Evolutionary conservation across 2,329 filamentous ascomycete species (phyloP).

Genomic region (Pseudovirgaria hyperparasitica): DNA sequence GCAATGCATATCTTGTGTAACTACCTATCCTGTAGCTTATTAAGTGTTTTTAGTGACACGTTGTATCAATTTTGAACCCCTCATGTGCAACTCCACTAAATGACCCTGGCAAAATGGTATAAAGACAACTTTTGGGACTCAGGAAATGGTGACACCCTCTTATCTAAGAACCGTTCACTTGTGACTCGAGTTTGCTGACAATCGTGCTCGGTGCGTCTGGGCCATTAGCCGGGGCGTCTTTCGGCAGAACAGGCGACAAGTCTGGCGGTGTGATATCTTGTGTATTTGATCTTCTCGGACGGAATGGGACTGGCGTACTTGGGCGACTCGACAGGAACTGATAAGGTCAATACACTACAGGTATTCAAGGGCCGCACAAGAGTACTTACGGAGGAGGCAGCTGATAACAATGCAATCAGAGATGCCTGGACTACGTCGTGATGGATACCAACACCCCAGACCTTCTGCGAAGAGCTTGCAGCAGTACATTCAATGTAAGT

Average conservation of each 20-base stretch:
- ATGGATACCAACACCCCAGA: conserved; percentile 88
- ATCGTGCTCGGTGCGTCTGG: conserved; percentile 1
- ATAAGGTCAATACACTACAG: not conserved
- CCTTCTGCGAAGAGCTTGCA: conserved; percentile 51
- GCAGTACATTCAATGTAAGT: conserved; percentile 86
- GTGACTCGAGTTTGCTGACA: conserved; percentile 5
- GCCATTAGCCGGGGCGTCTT: not conserved
- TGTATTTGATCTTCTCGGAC: conserved; percentile 42
- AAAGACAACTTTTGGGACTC: too few species aligned
- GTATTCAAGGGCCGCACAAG: not conserved
- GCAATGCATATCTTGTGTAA: too few species aligned
- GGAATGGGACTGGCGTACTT: conserved; percentile 53
- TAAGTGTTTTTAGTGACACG: too few species aligned
- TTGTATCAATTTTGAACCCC: too few species aligned
- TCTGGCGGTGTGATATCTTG: conserved; percentile 15
- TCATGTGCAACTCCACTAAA: too few species aligned
- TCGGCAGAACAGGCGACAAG: conserved; percentile 12
- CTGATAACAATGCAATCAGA: conserved; percentile 72
- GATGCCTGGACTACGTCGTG: conserved; percentile 86
- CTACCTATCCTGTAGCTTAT: too few species aligned
- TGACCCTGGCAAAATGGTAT: too few species aligned
- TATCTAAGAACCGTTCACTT: conserved; percentile 5
- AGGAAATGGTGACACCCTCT: too few species aligned
- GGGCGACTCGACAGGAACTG: conserved; percentile 64
- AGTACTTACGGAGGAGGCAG: conserved; percentile 65